Evolutionary conservation across 768 basidiomycete genomes (phyloP), one percentile per base, ranked within the genome.

Genomic region (Pleurotus pulmonarius): DNA sequence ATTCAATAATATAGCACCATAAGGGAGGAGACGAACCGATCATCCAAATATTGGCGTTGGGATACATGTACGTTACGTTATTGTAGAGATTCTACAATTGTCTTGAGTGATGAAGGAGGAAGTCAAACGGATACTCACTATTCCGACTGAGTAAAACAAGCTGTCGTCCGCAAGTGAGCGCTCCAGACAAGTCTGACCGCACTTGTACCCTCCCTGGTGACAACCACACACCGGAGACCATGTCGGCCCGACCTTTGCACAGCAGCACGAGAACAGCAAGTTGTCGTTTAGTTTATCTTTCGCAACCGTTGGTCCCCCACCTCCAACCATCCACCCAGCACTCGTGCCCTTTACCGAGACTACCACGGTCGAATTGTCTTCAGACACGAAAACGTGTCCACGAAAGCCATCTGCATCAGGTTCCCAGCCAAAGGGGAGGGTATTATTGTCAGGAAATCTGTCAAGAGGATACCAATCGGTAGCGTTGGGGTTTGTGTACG

Each of bases 271-370:
- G 74, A 96, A 96, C 34, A 98, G 73, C n/a, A 95, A 73, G 65
- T 96, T 98, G 64, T 98, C 95, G 71, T 98, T 98, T 57, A 87
- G 70, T 72, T 94, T 96, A 75, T 98, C 96, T 70, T 90, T 97
- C 64, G 78, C 80, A 40, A 83, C 79, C 7, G 95, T 97, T 11
- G 90, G 87, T 4, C 94, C 93, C 2, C 90, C 87, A 15, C 83
- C 84, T 13, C 80, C 80, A 0, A 75, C 74, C 6, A 91, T 78
- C 64, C 86, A 79, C 7, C 87, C 76, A 1, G 89, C 85, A 1
- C 91, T 92, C 0, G 96, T 98, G n/a, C 96, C 96, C 66, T 98
- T 98, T 71, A 98, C 79, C 20, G 92, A 83, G 54, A 98, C 76
- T 25, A 97, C 76, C 20, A 98, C 90, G 0, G 92, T 96, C 12